Evolutionary conservation across 805 yeast genomes (phyloP), one percentile per base, ranked within the genome.

Genomic region (Yarrowia divulgata): DNA sequence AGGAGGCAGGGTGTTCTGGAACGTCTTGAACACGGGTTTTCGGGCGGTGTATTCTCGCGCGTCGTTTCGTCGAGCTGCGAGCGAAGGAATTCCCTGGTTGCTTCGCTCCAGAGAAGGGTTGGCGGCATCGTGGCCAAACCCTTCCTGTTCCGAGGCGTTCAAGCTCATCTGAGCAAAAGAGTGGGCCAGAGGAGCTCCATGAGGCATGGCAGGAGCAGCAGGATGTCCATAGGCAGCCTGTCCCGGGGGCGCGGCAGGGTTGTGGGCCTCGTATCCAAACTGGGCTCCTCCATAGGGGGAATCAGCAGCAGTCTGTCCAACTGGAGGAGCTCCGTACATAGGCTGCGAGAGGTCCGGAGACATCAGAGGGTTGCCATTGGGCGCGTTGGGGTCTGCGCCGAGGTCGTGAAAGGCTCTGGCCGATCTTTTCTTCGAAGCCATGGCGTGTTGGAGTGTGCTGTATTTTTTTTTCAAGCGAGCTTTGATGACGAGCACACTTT

Each of bases 281-380:
- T 87, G 85, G 79, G 95, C 99, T 80, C 99, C 99, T 72, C 85
- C 89, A 78, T 95, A 95, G 3, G 97, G 88, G 71, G 92, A 90
- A 71, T 86, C 82, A 67, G 86, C 35, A 1, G 55, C 57, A n/a
- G 90, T 14, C 3, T 52, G 57, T 9, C n/a, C n/a, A 10, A 14
- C 16, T 18, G 57, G 57, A 35, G 57, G 42, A 16, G 83, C 82
- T 73, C 88, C 85, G 83, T 89, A 93, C n/a, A 92, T 97, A 69
- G 91, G 91, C 79, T 97, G 89, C 13, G 48, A n/a, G 12, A 42
- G 48, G 37, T 57, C 43, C 14, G 63, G 46, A 3, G 63, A 29
- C 63, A 57, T 9, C 14, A 39, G 37, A 12, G 63, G 63, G 29
- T 57, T 57, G 63, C 37, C 48, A 40, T 57, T 40, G 63, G 49